Evolutionary conservation across 2,329 filamentous ascomycete species (phyloP).

Genomic region (Colletotrichum noveboracense): DNA sequence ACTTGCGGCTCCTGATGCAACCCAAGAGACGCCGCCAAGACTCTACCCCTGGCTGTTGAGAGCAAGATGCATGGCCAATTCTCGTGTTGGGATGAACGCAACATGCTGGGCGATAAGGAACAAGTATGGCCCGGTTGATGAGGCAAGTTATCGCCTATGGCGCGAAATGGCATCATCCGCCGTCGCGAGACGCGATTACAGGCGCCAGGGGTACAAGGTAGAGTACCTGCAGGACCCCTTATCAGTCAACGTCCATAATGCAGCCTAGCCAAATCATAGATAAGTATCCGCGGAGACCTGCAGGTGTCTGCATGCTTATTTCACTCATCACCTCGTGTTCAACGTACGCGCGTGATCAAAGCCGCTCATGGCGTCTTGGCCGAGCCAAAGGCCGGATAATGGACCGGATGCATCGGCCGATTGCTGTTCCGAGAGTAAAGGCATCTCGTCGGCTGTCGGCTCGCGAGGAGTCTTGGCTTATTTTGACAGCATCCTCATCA

Average conservation of each 20-base stretch:
- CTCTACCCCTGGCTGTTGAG: neutral
- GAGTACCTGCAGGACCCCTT: neutral
- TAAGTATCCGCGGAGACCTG: neutral
- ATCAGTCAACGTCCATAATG: neutral
- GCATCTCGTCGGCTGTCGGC: neutral
- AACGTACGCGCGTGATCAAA: neutral
- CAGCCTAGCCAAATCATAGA: neutral
- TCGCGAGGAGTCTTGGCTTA: neutral
- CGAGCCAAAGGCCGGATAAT: neutral
- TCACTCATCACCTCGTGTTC: slow-evolving; percentile 2
- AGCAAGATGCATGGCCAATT: neutral
- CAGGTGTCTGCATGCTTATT: neutral
- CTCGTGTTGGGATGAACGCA: neutral
- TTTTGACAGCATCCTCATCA: neutral
- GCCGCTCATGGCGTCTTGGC: neutral
- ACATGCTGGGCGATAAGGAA: neutral
- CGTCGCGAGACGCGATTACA: neutral
- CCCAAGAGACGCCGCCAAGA: slow-evolving; percentile 1
- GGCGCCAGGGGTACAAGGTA: neutral
- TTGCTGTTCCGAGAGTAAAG: neutral
- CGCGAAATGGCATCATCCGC: neutral
- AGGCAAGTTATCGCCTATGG: neutral
- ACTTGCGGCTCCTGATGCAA: neutral
- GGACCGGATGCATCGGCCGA: neutral
- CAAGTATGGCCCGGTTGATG: neutral